phyloP scores from a whole-genome alignment of 1,139 yeast species.

The Tardiomyces digboiensis region DNA sequence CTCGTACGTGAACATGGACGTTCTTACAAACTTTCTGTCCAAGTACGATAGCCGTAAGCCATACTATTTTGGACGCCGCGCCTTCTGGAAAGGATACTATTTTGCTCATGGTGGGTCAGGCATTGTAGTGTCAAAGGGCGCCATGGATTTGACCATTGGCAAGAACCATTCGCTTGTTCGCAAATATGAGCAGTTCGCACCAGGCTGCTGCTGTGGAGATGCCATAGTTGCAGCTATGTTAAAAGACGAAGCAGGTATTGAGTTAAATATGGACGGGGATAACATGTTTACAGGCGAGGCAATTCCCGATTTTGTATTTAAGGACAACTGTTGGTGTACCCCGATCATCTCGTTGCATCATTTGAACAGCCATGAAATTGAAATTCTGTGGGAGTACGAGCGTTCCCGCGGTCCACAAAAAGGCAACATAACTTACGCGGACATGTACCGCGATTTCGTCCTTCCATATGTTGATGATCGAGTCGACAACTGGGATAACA shows the following conservation, averaged over 20 bases:
- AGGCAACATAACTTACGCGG: constrained; percentile 19
- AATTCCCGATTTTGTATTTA: constrained; percentile 12
- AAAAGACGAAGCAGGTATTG: constrained; percentile 11
- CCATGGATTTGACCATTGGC: constrained; percentile 17
- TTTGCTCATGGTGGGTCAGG: constrained; percentile 26
- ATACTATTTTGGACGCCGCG: constrained; percentile 16
- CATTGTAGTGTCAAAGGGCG: constrained; percentile 16
- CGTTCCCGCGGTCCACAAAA: constrained; percentile 17
- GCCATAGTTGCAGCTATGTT: constrained; percentile 15
- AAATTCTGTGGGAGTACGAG: constrained; percentile 29
- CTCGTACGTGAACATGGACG: constrained; percentile 17
- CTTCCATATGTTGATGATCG: constrained; percentile 17
- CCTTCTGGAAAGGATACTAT: constrained; percentile 5
- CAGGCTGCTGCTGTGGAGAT: constrained; percentile 20
- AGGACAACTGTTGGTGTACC: constrained; percentile 21
- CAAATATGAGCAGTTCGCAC: constrained; percentile 11
- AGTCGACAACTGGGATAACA: constrained; percentile 9
- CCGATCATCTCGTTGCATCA: constrained; percentile 30
- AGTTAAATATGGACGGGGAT: constrained; percentile 3
- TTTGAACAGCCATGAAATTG: constrained; percentile 23
- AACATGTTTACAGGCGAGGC: constrained; percentile 25
- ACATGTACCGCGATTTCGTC: constrained; percentile 25
- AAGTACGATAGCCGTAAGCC: constrained; percentile 13
- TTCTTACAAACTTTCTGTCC: constrained; percentile 12
- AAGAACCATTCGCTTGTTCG: constrained; percentile 6